Evolutionary conservation across 768 basidiomycete genomes (phyloP), one percentile per base, ranked within the genome.

Genomic region (Kwoniella dendrophila): DNA sequence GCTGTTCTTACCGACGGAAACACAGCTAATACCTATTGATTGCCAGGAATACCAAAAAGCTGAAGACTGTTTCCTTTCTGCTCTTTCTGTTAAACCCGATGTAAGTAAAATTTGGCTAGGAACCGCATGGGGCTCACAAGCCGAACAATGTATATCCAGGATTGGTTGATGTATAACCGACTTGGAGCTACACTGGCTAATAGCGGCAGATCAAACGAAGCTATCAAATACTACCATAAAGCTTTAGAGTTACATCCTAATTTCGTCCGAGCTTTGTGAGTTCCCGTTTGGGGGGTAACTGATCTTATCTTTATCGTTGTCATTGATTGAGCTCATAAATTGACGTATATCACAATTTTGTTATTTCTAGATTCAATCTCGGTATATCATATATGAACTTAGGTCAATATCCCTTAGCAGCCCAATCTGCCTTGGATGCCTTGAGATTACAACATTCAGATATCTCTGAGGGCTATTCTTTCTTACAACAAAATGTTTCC

Each of bases 81-180:
- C 96, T 1, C 80, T 98, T 62, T 87, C 87, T 3, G 87, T 92
- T 52, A 83, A 92, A 60, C 95, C 93, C 1, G 87, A 92, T 56
- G 94, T 96, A 74, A 57, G 81, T 70, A 34, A 2, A 41, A 52
- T 50, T 6, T 48, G 41, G 41, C 20, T 6, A 43, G 12, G 41
- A 20, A 43, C n/a, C 12, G 8, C n/a, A n/a, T 18, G 22, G 6
- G 18, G 20, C 4, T 24, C 1, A 45, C 33, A 34, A 56, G 55
- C 41, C 52, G 30, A 36, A 14, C 29, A 29, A 22, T 7, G 56
- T 48, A 40, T 38, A 5, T 26, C 0, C 64, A 86, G 89, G 96
- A 99, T 78, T 98, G 92, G 79, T 80, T 92, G 8, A 78, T 98
- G 22, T 98, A 95, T 92, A 99, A 99, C 77, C 84, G 96, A 55